These are phyloP conservation scores for Euphrasia confusa DNA, from an alignment of 257 asterid species.

Conservation along the genomic window DNA sequence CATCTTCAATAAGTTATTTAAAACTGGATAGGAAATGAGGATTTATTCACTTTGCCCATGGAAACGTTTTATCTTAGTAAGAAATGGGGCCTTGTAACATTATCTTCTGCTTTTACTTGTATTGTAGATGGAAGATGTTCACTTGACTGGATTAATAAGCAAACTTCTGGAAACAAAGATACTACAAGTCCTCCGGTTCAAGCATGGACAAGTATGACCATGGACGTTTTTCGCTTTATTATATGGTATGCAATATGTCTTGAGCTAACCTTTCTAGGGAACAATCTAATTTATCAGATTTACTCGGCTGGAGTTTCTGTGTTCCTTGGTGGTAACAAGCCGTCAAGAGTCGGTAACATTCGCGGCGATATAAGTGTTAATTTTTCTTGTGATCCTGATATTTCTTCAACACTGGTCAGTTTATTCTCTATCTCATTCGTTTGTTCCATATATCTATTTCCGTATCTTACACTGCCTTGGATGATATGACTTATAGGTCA, in stretches of 20 bases:
- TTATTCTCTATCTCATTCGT: constrained; percentile 19
- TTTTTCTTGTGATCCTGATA: constrained; percentile 93
- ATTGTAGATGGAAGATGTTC: constrained; percentile 79
- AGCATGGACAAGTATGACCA: constrained; percentile 71
- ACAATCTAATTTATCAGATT: constrained; percentile 43
- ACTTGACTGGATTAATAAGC: constrained; percentile 81
- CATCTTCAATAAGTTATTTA: constrained; percentile 16
- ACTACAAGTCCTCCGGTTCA: constrained; percentile 85
- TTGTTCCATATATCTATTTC: constrained; percentile 24
- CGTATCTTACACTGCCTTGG: constrained; percentile 26
- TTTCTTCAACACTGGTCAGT: constrained; percentile 72
- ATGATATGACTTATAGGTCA: constrained; percentile 47
- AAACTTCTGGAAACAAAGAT: constrained; percentile 94
- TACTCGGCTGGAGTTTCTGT: constrained; percentile 96
- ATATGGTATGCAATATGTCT: constrained; percentile 9
- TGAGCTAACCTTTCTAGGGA: constrained; percentile 20
- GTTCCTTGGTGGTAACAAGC: constrained; percentile 93
- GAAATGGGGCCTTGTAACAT: neutral
- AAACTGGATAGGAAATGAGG: constrained; percentile 15
- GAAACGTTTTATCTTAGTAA: constrained; percentile 7
- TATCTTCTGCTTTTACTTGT: constrained; percentile 23
- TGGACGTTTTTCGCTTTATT: constrained; percentile 17
- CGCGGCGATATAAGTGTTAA: constrained; percentile 86
- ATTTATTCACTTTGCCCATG: neutral
- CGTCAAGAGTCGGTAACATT: constrained; percentile 75